Evolutionary conservation across 2,329 filamentous ascomycete genomes (phyloP), one percentile per base, ranked within the genome.

Genomic region (Aureobasidium mangrovei): DNA sequence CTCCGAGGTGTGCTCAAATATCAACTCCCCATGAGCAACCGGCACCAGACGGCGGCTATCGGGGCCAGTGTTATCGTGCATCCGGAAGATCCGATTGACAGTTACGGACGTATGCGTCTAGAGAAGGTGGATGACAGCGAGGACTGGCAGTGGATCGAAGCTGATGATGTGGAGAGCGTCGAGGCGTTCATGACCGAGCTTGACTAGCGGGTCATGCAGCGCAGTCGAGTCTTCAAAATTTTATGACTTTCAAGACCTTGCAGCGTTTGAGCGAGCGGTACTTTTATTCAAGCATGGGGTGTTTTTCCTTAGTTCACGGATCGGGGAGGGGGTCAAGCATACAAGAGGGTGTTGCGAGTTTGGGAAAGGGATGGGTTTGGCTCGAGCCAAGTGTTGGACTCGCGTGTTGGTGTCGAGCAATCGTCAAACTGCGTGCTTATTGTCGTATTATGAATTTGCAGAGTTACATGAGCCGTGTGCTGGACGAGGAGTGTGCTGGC

Each of bases 1-100:
- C 81, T 98, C 40, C 85, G 93, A 62, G 93, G 93, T 26, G 86
- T 93, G 10, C 77, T 98, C 61, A 90, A 91, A 65, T 98, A 98
- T 64, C 77, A 81, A 58, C 70, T 84, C 3, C 81, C 82, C 6
- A 70, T 85, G 53, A 80, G 74, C 57, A 79, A 77, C 3, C 71
- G 74, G 12, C 72, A 72, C 40, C 72, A 76, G 61, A 79, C 74
- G n/a, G 77, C 77, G 63, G 74, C 65, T 60, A 69, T 79, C 32
- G 72, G 67, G 10, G 71, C 69, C 8, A 69, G 65, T 44, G 65
- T 72, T 12, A 56, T 67, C 47, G 71, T 73, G 24, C 64, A 70
- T 53, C 70, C 70, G 1, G 69, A 70, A 44, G 67, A 71, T 12
- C 69, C 66, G 9, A 59, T 67, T 4, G 61, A 64, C 46, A 58